A percentile compares a stretch with the other conserved stretches of the same genome.
Evolutionary conservation across 1,284 basidiomycete genomes (phyloP).

Genomic region (Fomitiporia mediterranea): DNA sequence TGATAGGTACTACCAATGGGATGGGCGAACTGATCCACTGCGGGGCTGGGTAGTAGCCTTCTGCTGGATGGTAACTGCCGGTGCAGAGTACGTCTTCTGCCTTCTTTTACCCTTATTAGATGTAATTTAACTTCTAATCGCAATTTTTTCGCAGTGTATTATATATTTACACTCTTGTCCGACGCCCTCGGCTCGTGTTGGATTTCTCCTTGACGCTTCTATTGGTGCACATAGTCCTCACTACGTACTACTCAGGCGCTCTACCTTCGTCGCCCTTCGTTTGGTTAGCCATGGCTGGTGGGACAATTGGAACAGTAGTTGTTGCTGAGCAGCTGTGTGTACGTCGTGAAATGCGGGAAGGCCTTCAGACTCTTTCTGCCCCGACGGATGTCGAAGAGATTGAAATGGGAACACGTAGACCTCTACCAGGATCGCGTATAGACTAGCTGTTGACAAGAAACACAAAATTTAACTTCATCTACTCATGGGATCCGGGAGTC

Average conservation of each 20-base stretch:
- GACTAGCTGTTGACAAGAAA: conserved; percentile 8
- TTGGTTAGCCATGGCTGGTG: conserved; percentile 75
- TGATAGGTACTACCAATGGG: conserved; percentile 34
- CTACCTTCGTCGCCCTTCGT: conserved; percentile 89
- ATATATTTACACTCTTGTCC: conserved; percentile 82
- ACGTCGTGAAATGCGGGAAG: conserved; percentile 87
- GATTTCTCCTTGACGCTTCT: conserved; percentile 90
- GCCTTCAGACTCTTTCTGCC: conserved; percentile 52
- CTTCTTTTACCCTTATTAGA: not conserved
- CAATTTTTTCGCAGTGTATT: conserved; percentile 57
- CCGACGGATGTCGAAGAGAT: conserved; percentile 37
- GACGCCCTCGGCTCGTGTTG: conserved; percentile 88
- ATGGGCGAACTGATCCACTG: conserved; percentile 62
- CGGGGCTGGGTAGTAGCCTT: conserved; percentile 85
- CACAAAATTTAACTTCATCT: not conserved
- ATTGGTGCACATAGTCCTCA: conserved; percentile 87
- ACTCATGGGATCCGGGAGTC: not conserved
- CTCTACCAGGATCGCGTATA: conserved; percentile 11
- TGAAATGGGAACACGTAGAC: conserved; percentile 18
- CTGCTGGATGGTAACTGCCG: conserved; percentile 77
- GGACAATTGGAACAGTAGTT: conserved; percentile 72
- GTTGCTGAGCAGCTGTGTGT: conserved; percentile 91
- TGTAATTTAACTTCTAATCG: conserved; percentile 18
- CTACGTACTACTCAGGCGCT: conserved; percentile 85
- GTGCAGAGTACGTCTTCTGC: conserved; percentile 68